Conservation (phyloP, 179 eudicot genomes). For the Heliamphora pulchella region DNA sequence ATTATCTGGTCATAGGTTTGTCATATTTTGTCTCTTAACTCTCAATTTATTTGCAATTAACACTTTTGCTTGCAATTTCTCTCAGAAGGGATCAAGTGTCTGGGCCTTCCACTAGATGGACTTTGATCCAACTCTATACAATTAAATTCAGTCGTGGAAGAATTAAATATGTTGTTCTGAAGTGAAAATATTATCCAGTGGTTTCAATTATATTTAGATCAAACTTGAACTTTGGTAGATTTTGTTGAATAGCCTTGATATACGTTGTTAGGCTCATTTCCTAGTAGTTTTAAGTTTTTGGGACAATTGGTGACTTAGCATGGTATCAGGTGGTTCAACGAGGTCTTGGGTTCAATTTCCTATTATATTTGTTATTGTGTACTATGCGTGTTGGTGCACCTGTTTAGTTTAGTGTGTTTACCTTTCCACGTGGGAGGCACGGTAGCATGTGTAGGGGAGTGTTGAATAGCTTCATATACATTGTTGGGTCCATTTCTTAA, state of each 20-base stretch:
- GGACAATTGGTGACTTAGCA: too few species aligned
- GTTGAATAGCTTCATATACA: too few species aligned
- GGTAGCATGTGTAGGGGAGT: too few species aligned
- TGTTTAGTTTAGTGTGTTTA: too few species aligned
- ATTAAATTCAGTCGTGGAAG: neutral
- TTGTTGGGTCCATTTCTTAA: too few species aligned
- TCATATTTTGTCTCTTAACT: slow-evolving; percentile 13
- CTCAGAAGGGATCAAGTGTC: neutral
- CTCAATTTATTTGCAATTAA: neutral
- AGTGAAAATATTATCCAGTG: neutral
- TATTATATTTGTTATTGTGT: too few species aligned
- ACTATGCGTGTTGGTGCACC: too few species aligned
- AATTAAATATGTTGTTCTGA: neutral
- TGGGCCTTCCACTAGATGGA: neutral
- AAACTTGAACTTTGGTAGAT: neutral
- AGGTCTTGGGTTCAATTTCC: too few species aligned
- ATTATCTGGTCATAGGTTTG: slow-evolving; percentile 92
- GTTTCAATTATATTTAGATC: neutral
- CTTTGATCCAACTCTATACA: neutral
- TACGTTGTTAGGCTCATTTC: too few species aligned
- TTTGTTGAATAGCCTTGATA: neutral
- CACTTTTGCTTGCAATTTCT: neutral
- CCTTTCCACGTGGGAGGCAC: too few species aligned
- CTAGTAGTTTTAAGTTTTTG: too few species aligned
- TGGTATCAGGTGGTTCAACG: too few species aligned